Evolutionary conservation across 2,329 filamentous ascomycete species (phyloP).

Genomic region (Geoglossum cookeanum): DNA sequence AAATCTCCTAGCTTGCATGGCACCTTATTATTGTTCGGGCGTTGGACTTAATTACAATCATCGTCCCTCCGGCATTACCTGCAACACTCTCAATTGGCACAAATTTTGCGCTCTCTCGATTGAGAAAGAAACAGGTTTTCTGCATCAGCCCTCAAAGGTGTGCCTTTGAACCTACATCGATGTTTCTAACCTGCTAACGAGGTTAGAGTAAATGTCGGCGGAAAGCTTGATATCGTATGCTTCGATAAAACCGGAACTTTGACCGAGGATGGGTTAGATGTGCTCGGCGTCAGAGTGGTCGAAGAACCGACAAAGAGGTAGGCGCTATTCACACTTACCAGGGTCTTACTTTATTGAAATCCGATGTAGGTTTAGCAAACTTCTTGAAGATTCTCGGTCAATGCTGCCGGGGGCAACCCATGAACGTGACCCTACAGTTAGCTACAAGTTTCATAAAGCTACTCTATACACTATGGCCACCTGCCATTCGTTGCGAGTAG

Average conservation of each 20-base stretch:
- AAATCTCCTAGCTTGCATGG: slow-evolving; percentile 43
- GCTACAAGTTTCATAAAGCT: slow-evolving; percentile 44
- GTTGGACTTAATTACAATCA: slow-evolving; percentile 89
- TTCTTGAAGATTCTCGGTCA: slow-evolving; percentile 45
- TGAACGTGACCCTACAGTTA: slow-evolving; percentile 38
- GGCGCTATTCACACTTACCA: too few species aligned
- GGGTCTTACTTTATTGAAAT: not conserved
- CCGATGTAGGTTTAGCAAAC: slow-evolving; percentile 45
- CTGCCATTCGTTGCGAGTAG: slow-evolving; percentile 73
- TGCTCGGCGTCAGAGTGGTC: slow-evolving; percentile 70
- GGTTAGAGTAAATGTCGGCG: slow-evolving; percentile 71
- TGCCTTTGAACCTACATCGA: slow-evolving; percentile 4
- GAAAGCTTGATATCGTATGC: slow-evolving; percentile 88
- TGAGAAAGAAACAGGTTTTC: slow-evolving; percentile 83
- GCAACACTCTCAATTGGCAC: slow-evolving; percentile 92
- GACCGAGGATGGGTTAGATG: slow-evolving; percentile 88
- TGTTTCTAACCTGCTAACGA: slow-evolving; percentile 5
- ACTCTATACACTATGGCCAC: slow-evolving; percentile 92
- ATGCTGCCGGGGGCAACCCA: slow-evolving; percentile 36
- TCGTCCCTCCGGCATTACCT: slow-evolving; percentile 84
- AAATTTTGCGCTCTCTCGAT: slow-evolving; percentile 72
- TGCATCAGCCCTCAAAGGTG: slow-evolving; percentile 81
- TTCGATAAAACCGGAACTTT: slow-evolving; percentile 99
- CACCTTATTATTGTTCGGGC: slow-evolving; percentile 83
- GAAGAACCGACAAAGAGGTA: slow-evolving; percentile 35